Percentiles rank a stretch among this genome's conserved stretches.
phyloP scores from a whole-genome alignment of 225 moss, liverwort and hornwort genomes.

The Antitrichia curtipendula region DNA sequence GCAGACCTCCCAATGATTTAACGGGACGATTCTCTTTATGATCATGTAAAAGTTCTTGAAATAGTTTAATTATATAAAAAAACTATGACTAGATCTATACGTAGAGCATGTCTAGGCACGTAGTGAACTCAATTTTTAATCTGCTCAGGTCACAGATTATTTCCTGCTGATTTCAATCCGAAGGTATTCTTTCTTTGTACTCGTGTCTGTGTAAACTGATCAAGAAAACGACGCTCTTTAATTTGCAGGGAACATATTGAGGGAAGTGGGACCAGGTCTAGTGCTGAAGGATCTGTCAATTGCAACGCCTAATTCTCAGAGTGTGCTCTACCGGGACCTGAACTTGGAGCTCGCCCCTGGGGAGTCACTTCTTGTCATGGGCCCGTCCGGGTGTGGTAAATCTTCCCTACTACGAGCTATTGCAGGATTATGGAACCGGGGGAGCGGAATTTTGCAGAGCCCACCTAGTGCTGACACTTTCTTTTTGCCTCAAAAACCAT shows the following conservation, averaged over 20 bases:
- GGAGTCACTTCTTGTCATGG: constrained; percentile 80
- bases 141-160: not conserved
- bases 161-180: not conserved
- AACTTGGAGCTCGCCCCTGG: constrained; percentile 59
- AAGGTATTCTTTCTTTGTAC: not conserved
- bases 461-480: constrained; percentile 63
- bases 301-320: constrained; percentile 52
- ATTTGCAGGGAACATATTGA: constrained; percentile 51
- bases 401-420: constrained; percentile 73
- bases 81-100: not conserved
- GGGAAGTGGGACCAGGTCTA: constrained; percentile 78
- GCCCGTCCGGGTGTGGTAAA: constrained; percentile 91
- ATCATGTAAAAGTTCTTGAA: not conserved
- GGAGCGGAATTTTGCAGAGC: constrained; percentile 70
- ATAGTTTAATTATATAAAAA: not conserved
- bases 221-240: not conserved
- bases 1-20: not conserved
- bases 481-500: constrained; percentile 85
- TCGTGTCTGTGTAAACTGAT: not conserved
- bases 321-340: constrained; percentile 39
- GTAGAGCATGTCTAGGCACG: not conserved
- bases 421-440: constrained; percentile 78
- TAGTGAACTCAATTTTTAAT: not conserved
- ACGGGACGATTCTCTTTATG: not conserved
- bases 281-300: constrained; percentile 58